Evolutionary conservation across 2,329 filamentous ascomycete species (phyloP), one percentile per base, ranked within the genome.

Genomic region (Neocucurbitaria cava): DNA sequence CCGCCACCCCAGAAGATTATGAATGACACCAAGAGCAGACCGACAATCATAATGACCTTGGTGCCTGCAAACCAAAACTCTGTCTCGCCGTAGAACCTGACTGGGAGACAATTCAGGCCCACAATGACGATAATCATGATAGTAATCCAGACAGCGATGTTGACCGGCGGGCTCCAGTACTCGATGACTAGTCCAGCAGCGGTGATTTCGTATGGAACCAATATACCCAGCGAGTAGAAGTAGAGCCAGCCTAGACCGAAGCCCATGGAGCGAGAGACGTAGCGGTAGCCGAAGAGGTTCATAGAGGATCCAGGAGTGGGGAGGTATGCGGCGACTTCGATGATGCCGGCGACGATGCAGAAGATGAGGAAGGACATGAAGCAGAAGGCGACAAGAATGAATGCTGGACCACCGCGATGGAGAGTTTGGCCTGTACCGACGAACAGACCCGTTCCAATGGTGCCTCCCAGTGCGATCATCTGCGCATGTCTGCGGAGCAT

Each of bases 251-350:
- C 64, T 2, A 66, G 57, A 1, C 59, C 61, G 30, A 66, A 68
- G n/a, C 66, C 71, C 59, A 72, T 94, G 0, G 92, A 92, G 1
- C 92, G 92, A 52, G 78, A 76, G 49, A 79, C 74, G 58, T 78
- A 79, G 49, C 77, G 76, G 52, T 76, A 72, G n/a, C 75, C 79
- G 62, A 82, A 82, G 33, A 80, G 76, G 35, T 78, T 79, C 77
- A 83, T 82, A 1, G 79, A 79, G 10, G 76, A 77, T 46, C 82
- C 85, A 1, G 82, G 81, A 15, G 86, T 77, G 0, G 85, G 85
- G 3, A 88, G 79, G 72, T 85, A 87, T 4, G 85, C 81, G 2
- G 84, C 83, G 18, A 80, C 72, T 35, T 77, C 75, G 47, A 83
- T 74, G 49, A 83, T 73, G 9, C 63, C 57, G 8, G 56, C 49